Evolutionary conservation across 2,329 filamentous ascomycete species (phyloP).

Genomic region (Diplodia seriata): DNA sequence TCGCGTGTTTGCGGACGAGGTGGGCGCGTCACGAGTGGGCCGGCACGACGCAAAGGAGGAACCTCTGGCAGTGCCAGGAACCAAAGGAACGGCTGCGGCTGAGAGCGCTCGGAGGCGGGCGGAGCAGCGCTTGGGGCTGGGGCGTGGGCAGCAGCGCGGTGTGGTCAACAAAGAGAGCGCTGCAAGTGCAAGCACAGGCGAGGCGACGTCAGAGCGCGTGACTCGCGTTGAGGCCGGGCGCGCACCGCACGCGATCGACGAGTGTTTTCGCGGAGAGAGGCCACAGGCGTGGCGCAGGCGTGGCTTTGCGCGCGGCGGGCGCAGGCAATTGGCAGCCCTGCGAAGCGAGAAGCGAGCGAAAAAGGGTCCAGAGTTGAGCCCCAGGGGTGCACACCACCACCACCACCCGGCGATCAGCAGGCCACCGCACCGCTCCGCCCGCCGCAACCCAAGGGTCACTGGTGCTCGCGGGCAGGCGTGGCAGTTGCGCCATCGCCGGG

Average conservation of each 20-base stretch:
- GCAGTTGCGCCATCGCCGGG: constrained; percentile 12
- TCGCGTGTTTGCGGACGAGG: constrained; percentile 16
- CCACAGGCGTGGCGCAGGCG: background rate
- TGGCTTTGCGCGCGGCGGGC: constrained; percentile 2
- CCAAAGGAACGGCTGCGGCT: constrained; percentile 2
- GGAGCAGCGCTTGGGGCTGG: constrained; percentile 1
- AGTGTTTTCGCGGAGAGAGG: constrained; percentile 19
- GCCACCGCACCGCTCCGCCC: constrained; percentile 11
- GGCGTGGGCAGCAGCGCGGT: constrained; percentile 7
- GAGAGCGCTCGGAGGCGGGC: background rate
- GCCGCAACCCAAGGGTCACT: background rate
- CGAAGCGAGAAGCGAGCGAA: constrained; percentile 4
- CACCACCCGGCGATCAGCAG: constrained; percentile 7
- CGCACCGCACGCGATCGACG: constrained; percentile 13
- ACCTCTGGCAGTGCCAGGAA: background rate
- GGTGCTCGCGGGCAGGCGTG: background rate
- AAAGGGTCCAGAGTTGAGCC: constrained; percentile 19
- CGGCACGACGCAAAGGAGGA: background rate
- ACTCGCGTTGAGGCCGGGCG: constrained; percentile 1
- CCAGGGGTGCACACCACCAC: constrained; percentile 14
- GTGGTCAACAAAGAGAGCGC: background rate
- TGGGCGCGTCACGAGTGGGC: constrained; percentile 19
- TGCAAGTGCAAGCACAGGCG: background rate
- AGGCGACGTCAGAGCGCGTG: constrained; percentile 23
- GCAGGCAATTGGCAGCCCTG: background rate